A percentile compares a stretch with the other conserved stretches of the same genome.
phyloP scores from a whole-genome alignment of 352 stramenopile genomes.

The Phytophthora pseudosyringae region DNA sequence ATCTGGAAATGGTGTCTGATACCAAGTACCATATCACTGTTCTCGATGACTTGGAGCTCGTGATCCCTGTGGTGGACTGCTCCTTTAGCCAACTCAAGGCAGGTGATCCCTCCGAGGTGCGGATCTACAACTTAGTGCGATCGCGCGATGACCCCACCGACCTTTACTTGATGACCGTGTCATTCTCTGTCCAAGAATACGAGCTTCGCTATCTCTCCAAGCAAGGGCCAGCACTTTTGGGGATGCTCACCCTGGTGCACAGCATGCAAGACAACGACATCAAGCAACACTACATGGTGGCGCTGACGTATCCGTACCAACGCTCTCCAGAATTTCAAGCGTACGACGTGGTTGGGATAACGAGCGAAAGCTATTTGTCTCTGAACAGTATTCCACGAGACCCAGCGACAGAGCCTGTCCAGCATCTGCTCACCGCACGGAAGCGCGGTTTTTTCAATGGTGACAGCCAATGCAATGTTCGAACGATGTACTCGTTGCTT shows the following conservation, averaged over 20 bases:
- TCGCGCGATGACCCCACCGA: constrained; percentile 6
- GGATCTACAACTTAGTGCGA: constrained; percentile 40
- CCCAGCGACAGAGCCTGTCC: constrained; percentile 20
- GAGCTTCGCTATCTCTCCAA: constrained; percentile 16
- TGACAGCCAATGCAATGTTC: constrained; percentile 36
- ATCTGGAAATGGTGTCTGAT: constrained; percentile 17
- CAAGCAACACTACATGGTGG: constrained; percentile 29
- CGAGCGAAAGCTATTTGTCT: constrained; percentile 21
- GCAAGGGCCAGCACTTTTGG: constrained; percentile 25
- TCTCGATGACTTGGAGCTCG: constrained; percentile 40
- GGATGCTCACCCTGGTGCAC: constrained; percentile 32
- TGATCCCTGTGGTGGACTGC: constrained; percentile 49
- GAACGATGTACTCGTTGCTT: constrained; percentile 24
- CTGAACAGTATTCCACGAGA: constrained; percentile 27
- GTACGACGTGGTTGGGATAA: constrained; percentile 29
- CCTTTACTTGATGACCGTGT: constrained; percentile 31
- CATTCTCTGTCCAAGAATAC: constrained; percentile 44
- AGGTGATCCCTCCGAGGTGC: constrained; percentile 12
- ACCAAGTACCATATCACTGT: constrained; percentile 45
- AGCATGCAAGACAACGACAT: constrained; percentile 33
- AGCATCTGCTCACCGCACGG: constrained; percentile 32
- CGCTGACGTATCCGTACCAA: constrained; percentile 38
- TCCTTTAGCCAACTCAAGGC: constrained; percentile 27
- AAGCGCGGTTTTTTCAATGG: constrained; percentile 40
- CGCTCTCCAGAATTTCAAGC: constrained; percentile 34